Evolutionary conservation across 768 basidiomycete species (phyloP).

Genomic region (Chiua virens): DNA sequence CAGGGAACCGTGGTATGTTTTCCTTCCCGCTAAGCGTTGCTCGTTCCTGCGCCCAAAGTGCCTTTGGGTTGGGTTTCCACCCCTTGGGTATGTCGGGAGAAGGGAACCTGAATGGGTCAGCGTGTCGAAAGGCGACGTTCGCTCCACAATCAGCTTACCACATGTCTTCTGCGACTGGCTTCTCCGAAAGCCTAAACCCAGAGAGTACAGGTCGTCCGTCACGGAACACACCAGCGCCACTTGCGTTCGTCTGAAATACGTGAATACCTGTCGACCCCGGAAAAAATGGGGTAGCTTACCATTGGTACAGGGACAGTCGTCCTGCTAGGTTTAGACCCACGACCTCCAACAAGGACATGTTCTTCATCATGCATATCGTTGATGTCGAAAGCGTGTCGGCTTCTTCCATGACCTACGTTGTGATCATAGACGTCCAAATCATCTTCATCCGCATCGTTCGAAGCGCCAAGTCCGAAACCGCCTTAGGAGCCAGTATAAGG

Average conservation of each 20-base stretch:
- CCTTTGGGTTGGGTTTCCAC: constrained; percentile 83
- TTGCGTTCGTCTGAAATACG: constrained; percentile 17
- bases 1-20: constrained; percentile 31
- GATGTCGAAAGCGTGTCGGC: constrained; percentile 64
- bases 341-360: constrained; percentile 43
- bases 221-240: constrained; percentile 46
- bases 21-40: constrained; percentile 44
- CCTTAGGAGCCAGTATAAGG: constrained; percentile 41
- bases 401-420: constrained; percentile 34
- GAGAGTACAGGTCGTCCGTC: constrained; percentile 73
- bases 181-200: constrained; percentile 72
- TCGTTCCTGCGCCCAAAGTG: constrained; percentile 63
- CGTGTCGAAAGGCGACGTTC: constrained; percentile 15
- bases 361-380: constrained; percentile 66
- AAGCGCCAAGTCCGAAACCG: constrained; percentile 85
- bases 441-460: constrained; percentile 95
- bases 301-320: background rate
- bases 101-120: constrained; percentile 61
- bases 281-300: constrained; percentile 7
- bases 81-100: constrained; percentile 77
- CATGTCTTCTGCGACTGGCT: constrained; percentile 67
- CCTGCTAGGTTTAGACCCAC: constrained; percentile 1
- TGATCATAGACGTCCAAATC: constrained; percentile 83
- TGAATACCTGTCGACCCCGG: constrained; percentile 4
- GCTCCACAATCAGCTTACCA: constrained; percentile 46